Evolutionary conservation across 2,329 filamentous ascomycete species (phyloP), one percentile per base, ranked within the genome.

Genomic region (Xylariomycetidae sp.): DNA sequence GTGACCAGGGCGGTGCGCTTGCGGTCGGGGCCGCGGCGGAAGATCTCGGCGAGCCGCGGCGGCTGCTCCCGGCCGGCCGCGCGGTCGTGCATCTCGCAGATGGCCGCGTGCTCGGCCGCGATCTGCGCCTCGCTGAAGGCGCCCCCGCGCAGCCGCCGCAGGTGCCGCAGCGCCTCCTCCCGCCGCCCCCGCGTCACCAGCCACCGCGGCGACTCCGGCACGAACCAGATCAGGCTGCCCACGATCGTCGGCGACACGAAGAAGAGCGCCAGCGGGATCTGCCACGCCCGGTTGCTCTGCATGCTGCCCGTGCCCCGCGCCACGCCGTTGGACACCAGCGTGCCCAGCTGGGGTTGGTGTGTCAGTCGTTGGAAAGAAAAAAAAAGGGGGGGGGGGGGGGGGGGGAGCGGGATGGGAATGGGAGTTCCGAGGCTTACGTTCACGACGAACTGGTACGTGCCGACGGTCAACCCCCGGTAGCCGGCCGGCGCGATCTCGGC

Each of bases 401-500:
- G n/a, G n/a, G n/a, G n/a, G n/a, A n/a, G n/a, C n/a, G n/a, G n/a
- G n/a, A n/a, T n/a, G n/a, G n/a, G n/a, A n/a, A n/a, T n/a, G n/a
- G n/a, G n/a, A n/a, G n/a, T n/a, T n/a, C n/a, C n/a, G 0, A 50
- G 37, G 24, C 55, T 40, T 9, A 59, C 24, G 1, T 42, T 37
- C 3, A 60, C 37, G 14, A 50, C 50, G 5, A 58, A 35, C 25
- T 61, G 57, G 36, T 61, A 63, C 0, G 57, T 50, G 6, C 53
- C 54, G 3, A 61, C 58, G 14, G 52, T 48, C 13, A 60, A 46
- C 0, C 59, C 59, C 18, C 59, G 53, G 3, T 49, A 43, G 6
- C 40, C 29, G 4, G 42, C 40, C 0, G 56, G 58, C 1, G 51
- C 48, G 18, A 59, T 45, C 40, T 61, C 59, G 1, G 57, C 56